A percentile compares a stretch with the other conserved stretches of the same genome.
phyloP scores from a whole-genome alignment of 768 basidiomycete genomes.

The Kwoniella mangroviensis region DNA sequence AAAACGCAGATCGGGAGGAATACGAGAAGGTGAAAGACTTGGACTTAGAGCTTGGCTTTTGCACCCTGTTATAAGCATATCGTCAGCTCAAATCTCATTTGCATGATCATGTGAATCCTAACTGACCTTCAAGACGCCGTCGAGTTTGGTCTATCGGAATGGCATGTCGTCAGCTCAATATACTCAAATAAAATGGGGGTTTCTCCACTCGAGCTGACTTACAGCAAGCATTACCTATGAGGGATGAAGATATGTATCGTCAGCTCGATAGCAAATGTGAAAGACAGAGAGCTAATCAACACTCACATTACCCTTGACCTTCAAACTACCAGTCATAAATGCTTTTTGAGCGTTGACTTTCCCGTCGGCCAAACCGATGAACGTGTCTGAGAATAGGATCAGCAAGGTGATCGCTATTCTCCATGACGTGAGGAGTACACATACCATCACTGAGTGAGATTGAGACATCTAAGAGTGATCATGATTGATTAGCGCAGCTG shows the following conservation, averaged over 20 bases:
- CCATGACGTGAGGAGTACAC: constrained; percentile 16
- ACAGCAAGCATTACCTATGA: constrained; percentile 49
- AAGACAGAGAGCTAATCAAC: neutral
- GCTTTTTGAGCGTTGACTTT: constrained; percentile 90
- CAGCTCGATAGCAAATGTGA: neutral
- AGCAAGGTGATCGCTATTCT: neutral
- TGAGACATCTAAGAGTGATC: constrained; percentile 67
- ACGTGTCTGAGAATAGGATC: constrained; percentile 62
- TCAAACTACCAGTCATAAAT: constrained; percentile 93
- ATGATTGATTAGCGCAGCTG: constrained; percentile 57
- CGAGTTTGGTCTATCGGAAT: constrained; percentile 71
- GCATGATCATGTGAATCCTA: neutral
- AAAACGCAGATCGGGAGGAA: neutral
- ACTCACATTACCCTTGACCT: constrained; percentile 61
- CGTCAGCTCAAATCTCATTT: constrained; percentile 10
- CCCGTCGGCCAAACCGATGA: constrained; percentile 64
- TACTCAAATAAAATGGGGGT: neutral
- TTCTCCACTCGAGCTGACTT: constrained; percentile 12
- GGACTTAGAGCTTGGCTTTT: constrained; percentile 51
- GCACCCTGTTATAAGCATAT: constrained; percentile 33
- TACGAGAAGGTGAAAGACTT: neutral
- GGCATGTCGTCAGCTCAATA: constrained; percentile 7
- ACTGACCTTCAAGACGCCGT: constrained; percentile 75
- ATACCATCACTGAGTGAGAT: constrained; percentile 66
- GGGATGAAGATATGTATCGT: neutral